Percentiles rank a stretch among this genome's conserved stretches.
phyloP scores from a whole-genome alignment of 78 protist genomes.

The Cavenderia fasciculata region DNA sequence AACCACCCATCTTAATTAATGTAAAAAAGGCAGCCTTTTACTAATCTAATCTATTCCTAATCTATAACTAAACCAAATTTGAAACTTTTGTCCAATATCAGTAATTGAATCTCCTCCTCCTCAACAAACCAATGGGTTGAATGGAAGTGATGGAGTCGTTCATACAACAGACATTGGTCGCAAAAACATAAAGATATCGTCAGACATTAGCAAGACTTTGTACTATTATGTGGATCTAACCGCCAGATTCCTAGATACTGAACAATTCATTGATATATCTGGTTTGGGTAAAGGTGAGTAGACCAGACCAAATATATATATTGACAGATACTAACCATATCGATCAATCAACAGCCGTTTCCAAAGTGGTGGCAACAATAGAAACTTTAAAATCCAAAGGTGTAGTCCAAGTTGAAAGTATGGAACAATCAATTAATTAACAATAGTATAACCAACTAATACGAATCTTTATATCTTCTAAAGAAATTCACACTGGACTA shows the following conservation, averaged over 20 bases:
- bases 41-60: not conserved
- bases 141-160: too few relatives aligned
- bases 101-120: not conserved
- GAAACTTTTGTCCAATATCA: not conserved
- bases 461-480: not conserved
- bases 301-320: not conserved
- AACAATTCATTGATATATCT: slow-evolving; percentile 37
- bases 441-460: not conserved
- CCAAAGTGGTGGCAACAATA: slow-evolving; percentile 51
- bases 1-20: not conserved
- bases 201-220: slow-evolving; percentile 17
- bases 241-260: slow-evolving; percentile 54
- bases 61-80: not conserved
- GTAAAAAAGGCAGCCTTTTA: too few relatives aligned
- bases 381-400: slow-evolving; percentile 28
- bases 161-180: not conserved
- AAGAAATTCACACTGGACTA: slow-evolving; percentile 50
- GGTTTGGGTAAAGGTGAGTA: slow-evolving; percentile 54
- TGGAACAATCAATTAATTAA: not conserved
- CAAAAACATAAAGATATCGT: slow-evolving; percentile 47
- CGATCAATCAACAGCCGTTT: slow-evolving; percentile 3
- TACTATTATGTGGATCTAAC: slow-evolving; percentile 51
- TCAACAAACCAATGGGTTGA: too few relatives aligned
- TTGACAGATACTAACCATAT: not conserved
- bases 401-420: slow-evolving; percentile 40